Evolutionary conservation across 345 rosid genomes (phyloP).

Genomic region (Draba incana): DNA sequence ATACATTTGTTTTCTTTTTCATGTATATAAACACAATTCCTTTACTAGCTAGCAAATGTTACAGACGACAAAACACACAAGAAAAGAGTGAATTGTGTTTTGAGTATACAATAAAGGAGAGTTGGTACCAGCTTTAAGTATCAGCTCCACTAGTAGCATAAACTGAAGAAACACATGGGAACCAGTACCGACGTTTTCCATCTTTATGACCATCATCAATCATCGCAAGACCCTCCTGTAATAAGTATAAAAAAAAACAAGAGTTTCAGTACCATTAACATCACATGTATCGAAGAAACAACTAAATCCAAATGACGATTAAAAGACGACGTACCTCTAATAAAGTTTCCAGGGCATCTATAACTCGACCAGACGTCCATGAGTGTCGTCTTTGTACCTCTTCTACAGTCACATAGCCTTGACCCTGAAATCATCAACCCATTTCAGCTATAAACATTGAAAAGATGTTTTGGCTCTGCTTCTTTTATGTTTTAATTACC

Average conservation of each 20-base stretch:
- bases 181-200: constrained; percentile 77
- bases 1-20: neutral
- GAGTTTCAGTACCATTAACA: constrained; percentile 28
- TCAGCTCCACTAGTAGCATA: constrained; percentile 18
- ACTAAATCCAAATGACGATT: neutral
- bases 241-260: neutral
- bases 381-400: constrained; percentile 70
- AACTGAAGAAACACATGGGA: constrained; percentile 40
- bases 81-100: neutral
- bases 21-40: neutral
- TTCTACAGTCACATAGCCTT: constrained; percentile 80
- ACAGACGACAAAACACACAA: neutral
- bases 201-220: constrained; percentile 76
- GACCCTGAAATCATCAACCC: constrained; percentile 50
- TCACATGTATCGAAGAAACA: neutral
- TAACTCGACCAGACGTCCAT: constrained; percentile 85
- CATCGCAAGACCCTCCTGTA: constrained; percentile 89
- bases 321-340: constrained; percentile 55
- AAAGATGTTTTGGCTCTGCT: neutral
- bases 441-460: neutral
- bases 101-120: neutral
- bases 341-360: constrained; percentile 73
- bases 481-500: constrained; percentile 29
- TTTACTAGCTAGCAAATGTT: neutral
- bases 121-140: constrained; percentile 9